A percentile compares a stretch with the other conserved stretches of the same genome.
Conservation (phyloP, 208 protist genomes). For the Vickermania spadyakhi region DNA sequence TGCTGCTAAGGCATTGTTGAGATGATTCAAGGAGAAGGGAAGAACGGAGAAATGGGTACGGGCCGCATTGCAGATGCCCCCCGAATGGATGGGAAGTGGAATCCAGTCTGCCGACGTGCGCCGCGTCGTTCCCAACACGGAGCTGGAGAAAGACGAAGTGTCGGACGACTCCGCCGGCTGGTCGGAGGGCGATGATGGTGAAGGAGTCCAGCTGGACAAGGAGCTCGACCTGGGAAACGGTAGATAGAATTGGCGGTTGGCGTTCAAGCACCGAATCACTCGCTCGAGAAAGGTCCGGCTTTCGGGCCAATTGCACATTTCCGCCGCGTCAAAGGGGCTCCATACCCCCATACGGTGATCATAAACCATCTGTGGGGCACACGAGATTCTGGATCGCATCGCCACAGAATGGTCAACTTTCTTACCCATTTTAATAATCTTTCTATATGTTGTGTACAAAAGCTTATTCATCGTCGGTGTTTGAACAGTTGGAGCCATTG, state of each 20-base stretch:
- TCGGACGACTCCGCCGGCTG: neutral
- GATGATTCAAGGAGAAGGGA: slow-evolving; percentile 48
- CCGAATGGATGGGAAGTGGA: neutral
- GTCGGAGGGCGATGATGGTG: neutral
- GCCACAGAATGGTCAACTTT: slow-evolving; percentile 38
- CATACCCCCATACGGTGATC: slow-evolving; percentile 45
- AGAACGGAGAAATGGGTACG: too few species aligned
- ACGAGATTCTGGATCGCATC: slow-evolving; percentile 51
- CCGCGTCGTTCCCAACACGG: neutral
- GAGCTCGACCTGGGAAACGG: slow-evolving; percentile 7
- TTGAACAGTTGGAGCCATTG: too few species aligned
- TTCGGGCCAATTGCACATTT: slow-evolving; percentile 37
- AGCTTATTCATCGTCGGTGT: slow-evolving; percentile 41
- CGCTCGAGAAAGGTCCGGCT: slow-evolving; percentile 54
- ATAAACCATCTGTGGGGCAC: slow-evolving; percentile 46
- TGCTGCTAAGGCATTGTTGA: slow-evolving; percentile 64
- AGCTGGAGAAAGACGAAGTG: neutral
- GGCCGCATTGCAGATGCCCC: neutral
- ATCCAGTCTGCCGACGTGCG: neutral
- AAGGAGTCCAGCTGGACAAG: neutral
- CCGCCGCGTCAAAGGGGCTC: slow-evolving; percentile 30
- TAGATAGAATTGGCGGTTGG: slow-evolving; percentile 48
- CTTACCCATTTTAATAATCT: slow-evolving; percentile 49
- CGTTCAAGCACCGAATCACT: slow-evolving; percentile 69
- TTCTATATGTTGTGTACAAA: slow-evolving; percentile 58